Conservation (phyloP, 768 basidiomycete species). For the Podaxis pistillaris region DNA sequence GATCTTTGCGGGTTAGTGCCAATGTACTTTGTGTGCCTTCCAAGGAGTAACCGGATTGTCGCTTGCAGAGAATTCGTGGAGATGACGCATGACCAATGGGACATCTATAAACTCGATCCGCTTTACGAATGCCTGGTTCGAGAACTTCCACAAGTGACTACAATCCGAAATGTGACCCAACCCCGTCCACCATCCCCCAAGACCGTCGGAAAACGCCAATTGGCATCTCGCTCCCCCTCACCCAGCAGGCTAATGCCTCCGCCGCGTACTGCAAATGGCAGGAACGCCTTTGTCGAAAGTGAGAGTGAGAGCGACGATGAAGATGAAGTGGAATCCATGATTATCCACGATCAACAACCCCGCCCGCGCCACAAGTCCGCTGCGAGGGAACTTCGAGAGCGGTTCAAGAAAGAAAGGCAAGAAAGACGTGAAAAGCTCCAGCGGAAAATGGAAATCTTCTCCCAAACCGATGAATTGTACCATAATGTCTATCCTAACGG, state of each 20-base stretch:
- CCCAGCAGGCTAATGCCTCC: conserved; percentile 10
- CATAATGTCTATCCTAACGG: not conserved
- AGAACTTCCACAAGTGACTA: conserved; percentile 34
- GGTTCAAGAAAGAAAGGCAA: conserved; percentile 31
- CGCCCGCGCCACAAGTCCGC: not conserved
- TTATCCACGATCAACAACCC: conserved; percentile 35
- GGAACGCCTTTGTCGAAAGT: conserved; percentile 14
- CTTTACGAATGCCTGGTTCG: conserved; percentile 65
- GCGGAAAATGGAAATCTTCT: not conserved
- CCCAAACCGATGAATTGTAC: not conserved
- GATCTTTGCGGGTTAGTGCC: conserved; percentile 65
- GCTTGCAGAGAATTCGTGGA: conserved; percentile 41
- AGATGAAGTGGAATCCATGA: conserved; percentile 52
- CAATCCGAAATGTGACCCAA: conserved; percentile 27
- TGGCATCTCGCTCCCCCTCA: conserved; percentile 4
- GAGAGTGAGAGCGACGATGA: conserved; percentile 29
- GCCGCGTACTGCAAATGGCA: not conserved
- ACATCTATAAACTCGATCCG: conserved; percentile 80
- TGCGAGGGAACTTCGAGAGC: conserved; percentile 28
- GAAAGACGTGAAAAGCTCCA: conserved; percentile 27
- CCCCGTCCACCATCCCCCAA: conserved; percentile 15
- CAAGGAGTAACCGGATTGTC: not conserved
- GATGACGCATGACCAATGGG: conserved; percentile 79
- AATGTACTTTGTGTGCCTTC: conserved; percentile 4
- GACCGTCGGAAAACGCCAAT: conserved; percentile 13